A percentile compares a stretch with the other conserved stretches of the same genome.
These are phyloP conservation scores for Pseudogymnoascus destructans DNA, from an alignment of 2,329 filamentous ascomycete genomes.

Conservation along the genomic window DNA sequence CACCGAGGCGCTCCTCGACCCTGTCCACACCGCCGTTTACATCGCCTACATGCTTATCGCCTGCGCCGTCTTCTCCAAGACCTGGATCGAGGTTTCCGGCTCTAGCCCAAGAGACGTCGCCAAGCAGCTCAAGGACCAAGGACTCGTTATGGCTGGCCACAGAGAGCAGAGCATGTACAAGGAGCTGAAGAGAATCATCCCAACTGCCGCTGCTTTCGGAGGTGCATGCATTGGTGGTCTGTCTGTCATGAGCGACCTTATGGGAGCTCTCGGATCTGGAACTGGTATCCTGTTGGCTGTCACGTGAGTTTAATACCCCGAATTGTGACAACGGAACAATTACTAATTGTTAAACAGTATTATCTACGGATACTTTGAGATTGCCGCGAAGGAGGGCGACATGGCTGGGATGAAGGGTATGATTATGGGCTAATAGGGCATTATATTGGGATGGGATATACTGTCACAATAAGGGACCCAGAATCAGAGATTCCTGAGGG, in stretches of 20 bases:
- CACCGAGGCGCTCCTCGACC: conserved; percentile 90
- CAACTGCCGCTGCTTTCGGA: conserved; percentile 93
- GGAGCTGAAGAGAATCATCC: conserved; percentile 98
- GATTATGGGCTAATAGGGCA: conserved; percentile 47
- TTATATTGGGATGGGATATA: conserved; percentile 9
- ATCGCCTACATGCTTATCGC: conserved; percentile 96
- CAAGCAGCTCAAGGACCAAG: conserved; percentile 99
- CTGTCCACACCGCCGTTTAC: conserved; percentile 91
- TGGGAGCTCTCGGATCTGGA: conserved; percentile 89
- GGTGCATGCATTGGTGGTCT: conserved; percentile 98
- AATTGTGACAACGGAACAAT: conserved; percentile 23
- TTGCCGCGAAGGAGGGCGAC: conserved; percentile 96
- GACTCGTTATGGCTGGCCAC: conserved; percentile 98
- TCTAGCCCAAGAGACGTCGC: conserved; percentile 95
- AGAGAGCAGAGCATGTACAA: conserved; percentile 99
- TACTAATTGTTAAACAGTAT: conserved; percentile 46
- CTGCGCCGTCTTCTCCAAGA: conserved; percentile 98
- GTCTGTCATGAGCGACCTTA: conserved; percentile 86
- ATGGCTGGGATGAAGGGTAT: conserved; percentile 68
- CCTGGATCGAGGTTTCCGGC: conserved; percentile 98
- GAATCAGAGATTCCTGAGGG: neutral
- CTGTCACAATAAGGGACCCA: neutral
- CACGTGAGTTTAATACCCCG: conserved; percentile 58
- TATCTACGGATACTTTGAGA: conserved; percentile 99
- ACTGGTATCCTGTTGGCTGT: conserved; percentile 97